phyloP scores from a whole-genome alignment of 768 basidiomycete species.

The Boletus edulis region DNA sequence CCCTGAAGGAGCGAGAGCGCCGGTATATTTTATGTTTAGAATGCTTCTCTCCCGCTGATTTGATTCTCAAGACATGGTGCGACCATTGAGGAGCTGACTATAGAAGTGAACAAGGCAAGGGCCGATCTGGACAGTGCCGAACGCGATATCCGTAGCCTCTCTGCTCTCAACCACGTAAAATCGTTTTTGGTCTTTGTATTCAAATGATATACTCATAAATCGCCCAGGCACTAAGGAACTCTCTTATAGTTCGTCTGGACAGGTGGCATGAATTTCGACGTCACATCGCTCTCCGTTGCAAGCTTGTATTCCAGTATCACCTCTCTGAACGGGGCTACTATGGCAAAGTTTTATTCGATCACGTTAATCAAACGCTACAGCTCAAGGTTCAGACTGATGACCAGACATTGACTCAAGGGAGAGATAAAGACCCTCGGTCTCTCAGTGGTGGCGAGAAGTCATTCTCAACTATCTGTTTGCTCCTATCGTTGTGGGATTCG shows the following conservation, averaged over 20 bases:
- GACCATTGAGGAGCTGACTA: slow-evolving; percentile 72
- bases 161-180: slow-evolving; percentile 60
- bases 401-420: slow-evolving; percentile 58
- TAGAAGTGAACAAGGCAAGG: slow-evolving; percentile 65
- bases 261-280: slow-evolving; percentile 88
- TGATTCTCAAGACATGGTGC: slow-evolving; percentile 59
- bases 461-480: slow-evolving; percentile 91
- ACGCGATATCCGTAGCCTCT: slow-evolving; percentile 61
- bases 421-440: slow-evolving; percentile 82
- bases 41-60: slow-evolving; percentile 1
- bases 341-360: slow-evolving; percentile 88
- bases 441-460: slow-evolving; percentile 95
- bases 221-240: slow-evolving; percentile 60
- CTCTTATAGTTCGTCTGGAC: slow-evolving; percentile 60
- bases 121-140: slow-evolving; percentile 58
- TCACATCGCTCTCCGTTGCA: slow-evolving; percentile 86
- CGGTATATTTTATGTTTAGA: slow-evolving; percentile 37
- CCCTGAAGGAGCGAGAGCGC: slow-evolving; percentile 65
- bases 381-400: slow-evolving; percentile 87
- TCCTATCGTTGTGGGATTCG: slow-evolving; percentile 95
- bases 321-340: slow-evolving; percentile 85
- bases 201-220: slow-evolving; percentile 7
- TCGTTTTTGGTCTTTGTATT: background rate
- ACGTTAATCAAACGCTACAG: slow-evolving; percentile 56
- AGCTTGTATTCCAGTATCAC: slow-evolving; percentile 77